Evolutionary conservation across 2,329 filamentous ascomycete genomes (phyloP).

Genomic region (Corniculantispora saksenae): DNA sequence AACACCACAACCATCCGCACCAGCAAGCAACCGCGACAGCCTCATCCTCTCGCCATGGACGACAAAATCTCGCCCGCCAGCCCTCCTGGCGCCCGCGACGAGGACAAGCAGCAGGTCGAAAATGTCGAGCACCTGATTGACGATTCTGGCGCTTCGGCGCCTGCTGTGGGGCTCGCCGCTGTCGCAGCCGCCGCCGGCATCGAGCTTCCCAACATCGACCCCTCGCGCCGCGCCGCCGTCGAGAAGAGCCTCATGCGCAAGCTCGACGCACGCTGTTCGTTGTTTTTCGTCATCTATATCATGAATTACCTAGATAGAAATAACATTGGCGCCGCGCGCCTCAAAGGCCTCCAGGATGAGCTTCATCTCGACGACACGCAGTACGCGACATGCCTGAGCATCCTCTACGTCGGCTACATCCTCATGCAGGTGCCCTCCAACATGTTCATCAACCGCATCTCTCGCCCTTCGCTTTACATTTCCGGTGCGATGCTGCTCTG

Average conservation of each 20-base stretch:
- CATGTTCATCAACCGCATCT: conserved; percentile 51
- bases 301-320: conserved; percentile 70
- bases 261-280: conserved; percentile 67
- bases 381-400: conserved; percentile 60
- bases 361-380: conserved; percentile 56
- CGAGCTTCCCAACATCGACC: conserved; percentile 30
- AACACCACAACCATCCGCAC: too few relatives aligned
- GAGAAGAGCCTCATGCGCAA: conserved; percentile 69
- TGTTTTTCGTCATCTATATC: conserved; percentile 75
- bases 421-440: conserved; percentile 55
- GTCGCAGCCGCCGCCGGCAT: conserved; percentile 8
- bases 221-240: conserved; percentile 54
- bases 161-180: neutral
- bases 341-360: conserved; percentile 65
- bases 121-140: conserved; percentile 6
- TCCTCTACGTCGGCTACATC: conserved; percentile 32
- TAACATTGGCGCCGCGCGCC: conserved; percentile 66
- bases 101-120: conserved; percentile 17
- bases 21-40: neutral
- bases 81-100: neutral
- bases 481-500: conserved; percentile 54
- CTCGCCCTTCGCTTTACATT: too few relatives aligned
- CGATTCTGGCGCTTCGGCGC: neutral
- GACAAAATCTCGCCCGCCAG: conserved; percentile 19
- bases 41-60: too few relatives aligned